These are phyloP conservation scores for Emmonsia crescens DNA, from an alignment of 2,329 filamentous ascomycete species.

Conservation along the genomic window DNA sequence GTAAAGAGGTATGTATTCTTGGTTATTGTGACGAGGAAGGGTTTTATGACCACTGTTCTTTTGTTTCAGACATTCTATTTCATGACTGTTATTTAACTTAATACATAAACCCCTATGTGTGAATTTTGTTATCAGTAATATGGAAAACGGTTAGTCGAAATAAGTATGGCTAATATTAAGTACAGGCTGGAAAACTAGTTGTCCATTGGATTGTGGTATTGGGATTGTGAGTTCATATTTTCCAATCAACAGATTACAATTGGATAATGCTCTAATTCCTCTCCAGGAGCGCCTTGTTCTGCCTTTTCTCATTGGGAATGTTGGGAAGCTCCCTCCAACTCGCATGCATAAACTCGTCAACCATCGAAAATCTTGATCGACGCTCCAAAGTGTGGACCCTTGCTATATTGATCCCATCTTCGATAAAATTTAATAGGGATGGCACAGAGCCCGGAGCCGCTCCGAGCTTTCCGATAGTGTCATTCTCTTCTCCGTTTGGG, in stretches of 20 bases:
- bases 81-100: background rate
- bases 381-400: constrained; percentile 56
- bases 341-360: constrained; percentile 64
- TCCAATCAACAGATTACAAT: background rate
- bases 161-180: constrained; percentile 6
- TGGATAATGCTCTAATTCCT: constrained; percentile 9
- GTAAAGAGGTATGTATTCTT: constrained; percentile 31
- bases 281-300: constrained; percentile 54
- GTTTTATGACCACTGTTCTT: too few species aligned
- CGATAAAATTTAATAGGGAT: constrained; percentile 23
- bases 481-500: constrained; percentile 20
- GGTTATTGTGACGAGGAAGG: background rate
- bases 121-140: background rate
- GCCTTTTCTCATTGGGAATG: constrained; percentile 73
- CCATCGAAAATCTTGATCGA: constrained; percentile 64
- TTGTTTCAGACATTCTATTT: too few species aligned
- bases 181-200: constrained; percentile 35
- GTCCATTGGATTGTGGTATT: constrained; percentile 56
- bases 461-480: constrained; percentile 28
- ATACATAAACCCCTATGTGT: background rate
- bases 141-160: background rate
- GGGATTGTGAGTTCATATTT: constrained; percentile 41
- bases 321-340: constrained; percentile 59
- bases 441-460: constrained; percentile 28
- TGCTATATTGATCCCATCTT: constrained; percentile 57